Conservation (phyloP, 129 eudicot species). For the Flaveria trinervia region DNA sequence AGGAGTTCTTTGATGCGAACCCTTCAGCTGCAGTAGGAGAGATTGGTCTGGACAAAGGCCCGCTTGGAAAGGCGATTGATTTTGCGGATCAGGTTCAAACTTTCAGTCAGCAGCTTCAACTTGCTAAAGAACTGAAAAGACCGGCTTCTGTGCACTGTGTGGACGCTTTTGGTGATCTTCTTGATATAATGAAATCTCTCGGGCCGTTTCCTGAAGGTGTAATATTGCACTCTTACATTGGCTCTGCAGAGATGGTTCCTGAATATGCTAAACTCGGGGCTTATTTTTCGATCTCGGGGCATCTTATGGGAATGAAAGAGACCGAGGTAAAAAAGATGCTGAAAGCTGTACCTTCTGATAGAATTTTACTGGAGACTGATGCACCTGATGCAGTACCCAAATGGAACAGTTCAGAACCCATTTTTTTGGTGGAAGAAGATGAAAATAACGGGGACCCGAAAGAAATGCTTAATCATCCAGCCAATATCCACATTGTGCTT, state of each 20-base stretch:
- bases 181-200: slow-evolving; percentile 53
- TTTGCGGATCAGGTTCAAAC: no score
- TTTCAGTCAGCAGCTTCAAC: no score
- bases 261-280: slow-evolving; percentile 81
- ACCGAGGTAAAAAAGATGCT: slow-evolving; percentile 82
- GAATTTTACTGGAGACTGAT: slow-evolving; percentile 92
- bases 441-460: slow-evolving; percentile 33
- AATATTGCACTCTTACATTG: slow-evolving; percentile 78
- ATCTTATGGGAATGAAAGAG: slow-evolving; percentile 73
- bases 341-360: slow-evolving; percentile 73
- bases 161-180: slow-evolving; percentile 90
- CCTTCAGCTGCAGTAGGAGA: no score
- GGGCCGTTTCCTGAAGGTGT: slow-evolving; percentile 95
- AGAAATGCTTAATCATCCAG: slow-evolving; percentile 77
- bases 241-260: slow-evolving; percentile 97
- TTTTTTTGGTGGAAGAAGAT: slow-evolving; percentile 51
- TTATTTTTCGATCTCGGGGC: slow-evolving; percentile 94
- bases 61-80: no score
- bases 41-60: no score
- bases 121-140: slow-evolving; percentile 63
- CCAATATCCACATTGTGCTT: slow-evolving; percentile 73
- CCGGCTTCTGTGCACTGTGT: slow-evolving; percentile 97
- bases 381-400: slow-evolving; percentile 91
- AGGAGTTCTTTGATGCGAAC: no score
- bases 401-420: slow-evolving; percentile 29